Conservation (phyloP, 1,284 basidiomycete genomes). For the Neonothopanus nambi region DNA sequence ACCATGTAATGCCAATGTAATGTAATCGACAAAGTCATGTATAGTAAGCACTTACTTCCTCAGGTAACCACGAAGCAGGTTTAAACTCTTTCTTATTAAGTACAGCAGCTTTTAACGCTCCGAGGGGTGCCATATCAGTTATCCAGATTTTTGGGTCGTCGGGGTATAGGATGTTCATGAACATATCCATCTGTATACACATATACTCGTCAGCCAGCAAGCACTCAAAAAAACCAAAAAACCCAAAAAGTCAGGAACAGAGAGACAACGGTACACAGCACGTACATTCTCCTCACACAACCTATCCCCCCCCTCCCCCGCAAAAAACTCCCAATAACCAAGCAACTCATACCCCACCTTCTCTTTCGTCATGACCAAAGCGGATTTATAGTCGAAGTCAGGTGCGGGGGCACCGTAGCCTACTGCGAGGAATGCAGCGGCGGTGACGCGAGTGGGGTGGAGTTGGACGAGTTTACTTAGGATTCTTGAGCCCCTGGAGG, state of each 20-base stretch:
- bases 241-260: neutral
- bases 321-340: conserved; percentile 29
- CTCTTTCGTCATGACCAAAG: conserved; percentile 22
- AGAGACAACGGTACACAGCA: too few species aligned
- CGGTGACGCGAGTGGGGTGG: conserved; percentile 24
- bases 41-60: too few species aligned
- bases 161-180: conserved; percentile 26
- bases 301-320: conserved; percentile 21
- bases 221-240: neutral
- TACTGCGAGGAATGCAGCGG: too few species aligned
- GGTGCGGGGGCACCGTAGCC: conserved; percentile 34
- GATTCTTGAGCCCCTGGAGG: conserved; percentile 25
- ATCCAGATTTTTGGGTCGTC: conserved; percentile 28
- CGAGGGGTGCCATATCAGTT: conserved; percentile 24
- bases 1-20: too few species aligned
- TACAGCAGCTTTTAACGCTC: conserved; percentile 21
- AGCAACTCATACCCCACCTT: conserved; percentile 33
- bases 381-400: conserved; percentile 2
- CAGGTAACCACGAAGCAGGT: too few species aligned
- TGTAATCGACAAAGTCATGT: too few species aligned
- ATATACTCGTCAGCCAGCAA: neutral
- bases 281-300: conserved; percentile 29
- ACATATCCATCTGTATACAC: conserved; percentile 23
- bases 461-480: conserved; percentile 25
- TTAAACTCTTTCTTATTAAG: too few species aligned